Conservation (phyloP, 352 stramenopile species). For the Phytophthora pistaciae region DNA sequence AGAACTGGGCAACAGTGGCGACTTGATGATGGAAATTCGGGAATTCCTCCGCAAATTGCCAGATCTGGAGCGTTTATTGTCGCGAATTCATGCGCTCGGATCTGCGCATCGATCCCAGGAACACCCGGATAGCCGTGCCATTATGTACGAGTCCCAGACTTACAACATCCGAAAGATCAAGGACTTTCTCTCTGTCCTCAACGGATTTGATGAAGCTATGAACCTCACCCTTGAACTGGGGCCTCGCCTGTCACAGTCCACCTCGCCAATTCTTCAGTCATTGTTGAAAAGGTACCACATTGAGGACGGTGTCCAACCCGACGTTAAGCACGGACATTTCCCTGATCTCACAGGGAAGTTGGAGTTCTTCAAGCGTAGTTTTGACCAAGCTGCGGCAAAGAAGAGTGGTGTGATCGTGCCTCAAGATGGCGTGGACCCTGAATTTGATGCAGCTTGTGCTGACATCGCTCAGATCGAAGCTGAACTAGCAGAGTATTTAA, state of each 20-base stretch:
- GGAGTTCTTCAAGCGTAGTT: constrained; percentile 97
- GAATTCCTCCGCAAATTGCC: constrained; percentile 91
- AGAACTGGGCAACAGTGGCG: constrained; percentile 87
- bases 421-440: constrained; percentile 92
- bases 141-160: constrained; percentile 98
- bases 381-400: constrained; percentile 95
- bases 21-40: constrained; percentile 86
- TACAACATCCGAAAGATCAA: constrained; percentile 99
- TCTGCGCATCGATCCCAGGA: constrained; percentile 80
- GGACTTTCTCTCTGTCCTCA: constrained; percentile 91
- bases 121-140: constrained; percentile 96
- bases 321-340: constrained; percentile 73
- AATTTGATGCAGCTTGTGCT: constrained; percentile 94
- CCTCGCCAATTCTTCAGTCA: constrained; percentile 60
- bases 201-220: constrained; percentile 88
- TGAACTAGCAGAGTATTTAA: constrained; percentile 94
- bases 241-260: constrained; percentile 66
- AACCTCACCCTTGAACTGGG: constrained; percentile 88
- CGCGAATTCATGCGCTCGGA: constrained; percentile 96
- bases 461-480: constrained; percentile 88
- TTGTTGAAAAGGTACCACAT: constrained; percentile 57
- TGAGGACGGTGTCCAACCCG: constrained; percentile 21
- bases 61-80: constrained; percentile 97
- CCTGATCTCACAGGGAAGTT: constrained; percentile 93
- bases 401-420: constrained; percentile 95